A percentile compares a stretch with the other conserved stretches of the same genome.
Conservation (phyloP, 495 filamentous ascomycete species). For the Penicillium manginii region DNA sequence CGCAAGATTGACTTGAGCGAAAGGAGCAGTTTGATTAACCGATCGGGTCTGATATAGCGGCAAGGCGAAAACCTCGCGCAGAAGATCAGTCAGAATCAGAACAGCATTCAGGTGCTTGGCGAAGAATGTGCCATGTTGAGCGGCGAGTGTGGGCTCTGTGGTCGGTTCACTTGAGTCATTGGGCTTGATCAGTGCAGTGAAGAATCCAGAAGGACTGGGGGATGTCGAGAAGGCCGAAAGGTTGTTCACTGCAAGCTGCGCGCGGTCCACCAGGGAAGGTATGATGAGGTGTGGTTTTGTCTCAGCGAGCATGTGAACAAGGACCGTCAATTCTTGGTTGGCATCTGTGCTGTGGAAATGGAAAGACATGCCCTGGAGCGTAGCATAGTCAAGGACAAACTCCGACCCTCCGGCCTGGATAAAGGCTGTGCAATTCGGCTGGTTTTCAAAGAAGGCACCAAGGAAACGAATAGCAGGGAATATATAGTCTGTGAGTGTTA, state of each 20-base stretch:
- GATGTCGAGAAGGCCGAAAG: constrained; percentile 66
- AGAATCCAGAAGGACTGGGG: constrained; percentile 59
- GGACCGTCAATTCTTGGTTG: constrained; percentile 65
- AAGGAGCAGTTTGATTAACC: constrained; percentile 56
- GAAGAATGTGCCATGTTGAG: constrained; percentile 67
- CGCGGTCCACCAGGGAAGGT: constrained; percentile 75
- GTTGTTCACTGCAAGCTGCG: constrained; percentile 67
- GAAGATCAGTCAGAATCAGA: constrained; percentile 71
- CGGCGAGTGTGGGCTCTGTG: constrained; percentile 24
- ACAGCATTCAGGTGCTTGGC: constrained; percentile 76
- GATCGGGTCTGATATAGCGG: constrained; percentile 64
- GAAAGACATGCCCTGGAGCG: constrained; percentile 74
- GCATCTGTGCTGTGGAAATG: constrained; percentile 71
- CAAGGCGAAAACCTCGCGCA: constrained; percentile 72
- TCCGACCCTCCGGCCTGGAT: constrained; percentile 80
- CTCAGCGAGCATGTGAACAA: constrained; percentile 82
- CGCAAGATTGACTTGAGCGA: constrained; percentile 73
- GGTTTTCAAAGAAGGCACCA: constrained; percentile 75
- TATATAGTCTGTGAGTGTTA: constrained; percentile 69
- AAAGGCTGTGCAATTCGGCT: constrained; percentile 72
- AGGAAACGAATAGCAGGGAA: constrained; percentile 76
- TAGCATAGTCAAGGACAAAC: constrained; percentile 79
- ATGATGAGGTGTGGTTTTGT: constrained; percentile 80
- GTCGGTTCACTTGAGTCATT: constrained; percentile 28
- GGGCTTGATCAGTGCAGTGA: constrained; percentile 61